Evolutionary conservation across 2,329 filamentous ascomycete species (phyloP), one percentile per base, ranked within the genome.

Genomic region (Exophiala xenobiotica): DNA sequence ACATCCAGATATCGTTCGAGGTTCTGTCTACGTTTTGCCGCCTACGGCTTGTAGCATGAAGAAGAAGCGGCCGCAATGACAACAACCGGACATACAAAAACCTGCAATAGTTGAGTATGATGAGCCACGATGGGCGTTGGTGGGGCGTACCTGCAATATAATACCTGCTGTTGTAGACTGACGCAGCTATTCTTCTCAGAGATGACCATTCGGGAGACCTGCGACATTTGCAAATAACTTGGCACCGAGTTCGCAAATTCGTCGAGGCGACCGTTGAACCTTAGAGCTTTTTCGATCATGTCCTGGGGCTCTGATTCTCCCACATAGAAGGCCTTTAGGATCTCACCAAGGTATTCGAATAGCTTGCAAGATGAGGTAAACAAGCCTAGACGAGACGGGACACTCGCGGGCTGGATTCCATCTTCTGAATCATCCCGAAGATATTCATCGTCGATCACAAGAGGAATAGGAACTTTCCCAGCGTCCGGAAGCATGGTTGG

Each of bases 311-410:
- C 23, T 2, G 18, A 11, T 27, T 42, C 18, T 19, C 23, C 46
- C 8, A 33, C 20, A 22, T 49, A 49, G 20, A 42, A 41, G 16
- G 26, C 26, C 20, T 65, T 46, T 3, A 69, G 56, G 2, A 68
- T 63, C 23, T 69, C 63, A 27, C 67, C 65, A 49, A 70, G 49
- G 7, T 68, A 68, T 26, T 67, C 63, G 44, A 69, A 69, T 2
- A 69, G 53, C 33, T 67, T 64, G 9, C 66, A 57, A 0, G 67
- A 64, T 26, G 65, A 65, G 9, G 61, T 60, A 29, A 65, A 68
- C 26, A 69, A 68, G 1, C 59, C 60, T 58, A 69, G 64, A 14
- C 66, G 54, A 1, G 66, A 68, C 4, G 65, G 65, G 7, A 51
- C 56, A 14, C 61, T 54, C 0, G 46, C 38, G 3, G 63, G 65